A percentile compares a stretch with the other conserved stretches of the same genome.
Conservation (phyloP, 306 rosid genomes). For the Pterocarpus macrocarpus region DNA sequence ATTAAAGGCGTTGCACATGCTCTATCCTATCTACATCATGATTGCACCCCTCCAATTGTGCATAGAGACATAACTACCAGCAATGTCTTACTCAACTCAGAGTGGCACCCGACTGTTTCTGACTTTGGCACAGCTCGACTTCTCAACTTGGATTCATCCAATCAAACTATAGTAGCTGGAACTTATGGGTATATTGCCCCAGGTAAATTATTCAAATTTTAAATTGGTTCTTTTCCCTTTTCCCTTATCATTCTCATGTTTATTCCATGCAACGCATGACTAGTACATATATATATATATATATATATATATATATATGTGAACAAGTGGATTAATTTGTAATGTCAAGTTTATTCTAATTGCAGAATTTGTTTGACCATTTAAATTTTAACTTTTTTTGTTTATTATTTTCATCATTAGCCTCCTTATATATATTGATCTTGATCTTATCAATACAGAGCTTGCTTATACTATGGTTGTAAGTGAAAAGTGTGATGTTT, state of each 20-base stretch:
- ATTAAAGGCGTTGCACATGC: too few relatives aligned
- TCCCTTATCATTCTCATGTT: too few relatives aligned
- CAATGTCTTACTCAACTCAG: too few relatives aligned
- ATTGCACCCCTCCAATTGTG: too few relatives aligned
- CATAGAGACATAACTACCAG: too few relatives aligned
- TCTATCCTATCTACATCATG: too few relatives aligned
- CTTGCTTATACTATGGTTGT: too few relatives aligned
- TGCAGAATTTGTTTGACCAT: not conserved
- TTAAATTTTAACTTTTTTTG: not conserved
- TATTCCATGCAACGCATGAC: not conserved
- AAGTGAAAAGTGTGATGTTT: too few relatives aligned
- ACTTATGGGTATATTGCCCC: not conserved
- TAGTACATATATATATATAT: not conserved
- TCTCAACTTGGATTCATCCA: conserved; percentile 35
- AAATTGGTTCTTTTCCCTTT: too few relatives aligned
- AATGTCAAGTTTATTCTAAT: not conserved
- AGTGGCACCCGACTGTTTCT: too few relatives aligned
- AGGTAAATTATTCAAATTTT: too few relatives aligned
- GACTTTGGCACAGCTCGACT: conserved; percentile 32
- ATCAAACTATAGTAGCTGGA: conserved; percentile 39
- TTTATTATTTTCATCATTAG: not conserved
- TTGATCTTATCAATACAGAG: not conserved
- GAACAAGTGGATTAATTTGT: not conserved
- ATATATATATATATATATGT: too few relatives aligned
- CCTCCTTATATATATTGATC: not conserved